A percentile compares a stretch with the other conserved stretches of the same genome.
These are phyloP conservation scores for Passiflora organensis DNA, from an alignment of 345 rosid genomes.

Conservation along the genomic window DNA sequence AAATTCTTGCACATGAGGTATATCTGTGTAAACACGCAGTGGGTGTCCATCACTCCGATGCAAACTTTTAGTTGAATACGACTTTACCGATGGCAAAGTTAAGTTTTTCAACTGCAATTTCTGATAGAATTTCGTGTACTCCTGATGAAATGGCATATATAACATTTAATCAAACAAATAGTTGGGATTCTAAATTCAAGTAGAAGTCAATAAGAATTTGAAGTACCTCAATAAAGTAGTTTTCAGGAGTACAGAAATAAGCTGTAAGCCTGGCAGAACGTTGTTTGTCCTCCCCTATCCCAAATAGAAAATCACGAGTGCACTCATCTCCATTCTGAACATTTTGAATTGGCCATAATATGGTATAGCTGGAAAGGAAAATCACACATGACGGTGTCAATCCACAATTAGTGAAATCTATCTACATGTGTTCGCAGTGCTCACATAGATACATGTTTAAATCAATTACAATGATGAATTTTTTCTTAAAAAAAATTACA, in stretches of 20 bases:
- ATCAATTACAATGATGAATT: too few species aligned
- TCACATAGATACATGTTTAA: background rate
- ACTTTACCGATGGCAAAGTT: conserved; percentile 23
- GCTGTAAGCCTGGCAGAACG: conserved; percentile 92
- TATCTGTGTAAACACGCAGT: conserved; percentile 71
- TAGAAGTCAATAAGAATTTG: background rate
- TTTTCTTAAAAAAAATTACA: too few species aligned
- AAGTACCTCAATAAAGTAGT: conserved; percentile 65
- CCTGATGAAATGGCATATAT: conserved; percentile 36
- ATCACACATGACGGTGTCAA: background rate
- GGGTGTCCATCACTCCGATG: conserved; percentile 39
- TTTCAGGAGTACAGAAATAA: conserved; percentile 80
- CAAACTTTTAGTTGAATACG: conserved; percentile 38
- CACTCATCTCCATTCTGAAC: conserved; percentile 65
- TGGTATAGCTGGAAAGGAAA: conserved; percentile 53
- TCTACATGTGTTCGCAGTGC: background rate
- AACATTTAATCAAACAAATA: conserved; percentile 12
- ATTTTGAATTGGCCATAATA: conserved; percentile 73
- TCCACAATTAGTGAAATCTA: background rate
- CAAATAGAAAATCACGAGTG: conserved; percentile 75
- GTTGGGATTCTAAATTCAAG: conserved; percentile 9
- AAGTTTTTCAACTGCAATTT: conserved; percentile 37
- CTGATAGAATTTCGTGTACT: conserved; percentile 54
- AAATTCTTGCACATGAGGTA: conserved; percentile 82
- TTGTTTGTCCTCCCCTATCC: conserved; percentile 91